Base-by-base conservation (phyloP, 1,139 yeast species). In the Geotrichum australiense region DNA sequence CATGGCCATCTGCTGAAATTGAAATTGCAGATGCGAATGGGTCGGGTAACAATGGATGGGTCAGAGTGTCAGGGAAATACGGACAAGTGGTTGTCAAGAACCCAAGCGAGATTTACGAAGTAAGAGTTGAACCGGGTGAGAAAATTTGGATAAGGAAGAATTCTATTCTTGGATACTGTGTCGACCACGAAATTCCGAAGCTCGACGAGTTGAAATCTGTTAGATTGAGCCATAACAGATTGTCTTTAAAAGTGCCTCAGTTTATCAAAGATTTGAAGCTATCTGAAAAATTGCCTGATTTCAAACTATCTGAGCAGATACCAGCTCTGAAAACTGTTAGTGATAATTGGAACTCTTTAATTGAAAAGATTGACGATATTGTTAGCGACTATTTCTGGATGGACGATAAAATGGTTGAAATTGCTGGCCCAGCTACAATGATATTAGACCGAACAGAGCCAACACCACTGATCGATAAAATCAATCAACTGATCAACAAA, bases 351-450 rank as follows among this genome's bases (percentile, higher is more conserved):
- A 22, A 6, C 12, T 21, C 27, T 10, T 22, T 26, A 4, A 19
- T 12, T 28, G 8, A 21, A 4, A 24, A 35, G 7, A 16, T 34
- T 5, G 22, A 16, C 6, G n/a, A 14, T 6, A 16, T 29, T 1
- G 23, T 41, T 2, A 41, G 44, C 25, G 18, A 35, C 16, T 36
- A 35, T 22, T 20, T 41, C 7, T 41, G 44, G 44, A 40, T 36
- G 23, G 44, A 41, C 22, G 44, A 41, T 24, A 34, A 15, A 7
- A 29, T 41, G 7, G 27, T 41, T 10, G 32, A 36, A 20, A 4
- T 41, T n/a, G n/a, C 16, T 10, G 44, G 44, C 20, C 44, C 44
- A 14, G 44, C 40, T 7, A 41, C 40, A 3, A 29, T 41, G n/a
- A 33, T 41, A 4, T 8, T 41, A 5, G 44, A 41, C 24, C 35